These are phyloP conservation scores for Penicillium riverlandense DNA, from an alignment of 495 filamentous ascomycete species.

Conservation along the genomic window DNA sequence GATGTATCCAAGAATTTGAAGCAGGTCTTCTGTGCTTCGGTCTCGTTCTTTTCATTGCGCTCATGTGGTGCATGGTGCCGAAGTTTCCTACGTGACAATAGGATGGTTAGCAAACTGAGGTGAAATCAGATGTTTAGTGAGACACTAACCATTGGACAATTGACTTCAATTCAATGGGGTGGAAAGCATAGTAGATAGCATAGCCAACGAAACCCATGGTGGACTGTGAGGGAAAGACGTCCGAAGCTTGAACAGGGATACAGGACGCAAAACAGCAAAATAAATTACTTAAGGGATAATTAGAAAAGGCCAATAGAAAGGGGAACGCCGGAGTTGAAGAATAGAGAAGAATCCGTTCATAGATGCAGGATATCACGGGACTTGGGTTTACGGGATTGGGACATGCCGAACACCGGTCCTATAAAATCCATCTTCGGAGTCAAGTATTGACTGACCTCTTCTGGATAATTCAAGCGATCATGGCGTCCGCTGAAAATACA, in stretches of 20 bases:
- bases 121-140: neutral
- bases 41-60: constrained; percentile 69
- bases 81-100: constrained; percentile 60
- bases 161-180: constrained; percentile 69
- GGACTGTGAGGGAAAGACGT: constrained; percentile 2
- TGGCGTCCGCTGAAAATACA: too few relatives aligned
- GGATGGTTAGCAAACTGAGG: neutral
- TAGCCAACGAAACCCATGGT: constrained; percentile 49
- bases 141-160: constrained; percentile 84
- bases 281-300: constrained; percentile 3
- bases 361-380: too few relatives aligned
- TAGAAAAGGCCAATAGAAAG: constrained; percentile 1
- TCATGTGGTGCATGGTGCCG: constrained; percentile 92
- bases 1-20: constrained; percentile 83
- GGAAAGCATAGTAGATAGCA: constrained; percentile 67
- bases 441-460: too few relatives aligned
- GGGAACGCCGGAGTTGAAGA: too few relatives aligned
- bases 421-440: too few relatives aligned
- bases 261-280: too few relatives aligned
- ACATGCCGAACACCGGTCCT: too few relatives aligned
- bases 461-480: too few relatives aligned
- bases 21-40: constrained; percentile 64
- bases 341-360: too few relatives aligned
- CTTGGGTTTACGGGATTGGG: too few relatives aligned
- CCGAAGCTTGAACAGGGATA: too few relatives aligned